Conservation (phyloP, 192 early-diverging fungal genomes). For the Cetraspora pellucida region DNA sequence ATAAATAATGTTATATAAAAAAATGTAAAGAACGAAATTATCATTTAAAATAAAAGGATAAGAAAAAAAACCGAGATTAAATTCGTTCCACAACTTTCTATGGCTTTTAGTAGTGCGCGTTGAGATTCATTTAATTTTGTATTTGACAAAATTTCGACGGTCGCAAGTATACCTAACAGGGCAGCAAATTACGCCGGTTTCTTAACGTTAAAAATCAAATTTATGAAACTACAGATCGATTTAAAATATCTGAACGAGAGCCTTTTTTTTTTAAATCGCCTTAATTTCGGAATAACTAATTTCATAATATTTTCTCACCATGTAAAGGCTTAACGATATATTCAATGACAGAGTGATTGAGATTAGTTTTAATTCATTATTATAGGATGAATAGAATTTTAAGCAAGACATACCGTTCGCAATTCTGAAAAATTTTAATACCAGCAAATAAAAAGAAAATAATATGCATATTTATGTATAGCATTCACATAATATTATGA, state of each 20-base stretch:
- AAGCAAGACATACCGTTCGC: not conserved
- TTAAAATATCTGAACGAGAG: no score
- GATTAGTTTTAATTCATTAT: not conserved
- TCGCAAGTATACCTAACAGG: slow-evolving; percentile 1
- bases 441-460: not conserved
- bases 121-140: slow-evolving; percentile 20
- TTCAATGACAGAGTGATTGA: not conserved
- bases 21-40: not conserved
- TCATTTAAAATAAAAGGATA: not conserved
- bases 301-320: not conserved
- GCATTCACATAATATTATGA: no score
- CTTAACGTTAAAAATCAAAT: no score
- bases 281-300: not conserved
- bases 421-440: not conserved
- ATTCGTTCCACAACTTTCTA: slow-evolving; percentile 25
- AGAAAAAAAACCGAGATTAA: slow-evolving; percentile 4
- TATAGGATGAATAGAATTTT: not conserved
- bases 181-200: no score
- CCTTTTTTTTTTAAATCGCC: no score
- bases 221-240: no score
- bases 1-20: not conserved
- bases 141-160: not conserved
- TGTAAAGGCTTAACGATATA: not conserved
- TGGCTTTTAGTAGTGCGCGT: not conserved
- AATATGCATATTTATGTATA: not conserved